These are phyloP conservation scores for Biscutella laevigata DNA, from an alignment of 441 rosid species.

Conservation along the genomic window DNA sequence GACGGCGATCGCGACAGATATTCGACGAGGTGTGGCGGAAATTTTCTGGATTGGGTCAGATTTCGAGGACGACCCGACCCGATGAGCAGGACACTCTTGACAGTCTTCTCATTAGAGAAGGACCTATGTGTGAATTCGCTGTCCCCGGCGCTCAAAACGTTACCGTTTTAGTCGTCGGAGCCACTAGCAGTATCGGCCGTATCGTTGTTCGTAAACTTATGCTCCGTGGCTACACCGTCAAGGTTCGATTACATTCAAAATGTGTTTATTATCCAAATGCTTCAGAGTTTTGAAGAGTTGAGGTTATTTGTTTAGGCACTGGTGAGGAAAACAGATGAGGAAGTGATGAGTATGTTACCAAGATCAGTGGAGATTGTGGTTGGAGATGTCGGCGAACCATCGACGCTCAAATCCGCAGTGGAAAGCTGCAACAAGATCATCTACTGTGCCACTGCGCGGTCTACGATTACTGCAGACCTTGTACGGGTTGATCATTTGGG, in stretches of 20 bases:
- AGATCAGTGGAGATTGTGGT: constrained; percentile 74
- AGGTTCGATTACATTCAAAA: constrained; percentile 32
- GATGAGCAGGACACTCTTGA: constrained; percentile 63
- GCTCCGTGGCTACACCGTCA: constrained; percentile 88
- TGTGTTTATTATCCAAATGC: background rate
- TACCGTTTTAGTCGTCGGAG: constrained; percentile 89
- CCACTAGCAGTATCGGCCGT: constrained; percentile 88
- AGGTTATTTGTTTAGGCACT: constrained; percentile 39
- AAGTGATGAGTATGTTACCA: constrained; percentile 68
- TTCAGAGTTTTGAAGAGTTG: background rate
- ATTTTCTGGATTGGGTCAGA: constrained; percentile 90
- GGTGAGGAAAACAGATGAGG: constrained; percentile 68
- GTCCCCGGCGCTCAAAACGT: constrained; percentile 88
- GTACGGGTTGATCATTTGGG: constrained; percentile 82
- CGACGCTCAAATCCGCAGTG: constrained; percentile 59
- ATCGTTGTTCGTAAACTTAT: constrained; percentile 85
- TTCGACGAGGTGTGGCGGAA: constrained; percentile 95
- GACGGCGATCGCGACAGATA: constrained; percentile 78
- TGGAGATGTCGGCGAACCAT: constrained; percentile 90
- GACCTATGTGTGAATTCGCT: constrained; percentile 91
- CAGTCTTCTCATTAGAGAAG: constrained; percentile 62
- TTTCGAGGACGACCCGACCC: constrained; percentile 67
- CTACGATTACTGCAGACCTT: constrained; percentile 81
- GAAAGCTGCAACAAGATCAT: constrained; percentile 87
- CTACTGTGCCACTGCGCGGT: constrained; percentile 92